A percentile compares a stretch with the other conserved stretches of the same genome.
Conservation (phyloP, 2,329 filamentous ascomycete species). For the Ophiostoma angusticollis region DNA sequence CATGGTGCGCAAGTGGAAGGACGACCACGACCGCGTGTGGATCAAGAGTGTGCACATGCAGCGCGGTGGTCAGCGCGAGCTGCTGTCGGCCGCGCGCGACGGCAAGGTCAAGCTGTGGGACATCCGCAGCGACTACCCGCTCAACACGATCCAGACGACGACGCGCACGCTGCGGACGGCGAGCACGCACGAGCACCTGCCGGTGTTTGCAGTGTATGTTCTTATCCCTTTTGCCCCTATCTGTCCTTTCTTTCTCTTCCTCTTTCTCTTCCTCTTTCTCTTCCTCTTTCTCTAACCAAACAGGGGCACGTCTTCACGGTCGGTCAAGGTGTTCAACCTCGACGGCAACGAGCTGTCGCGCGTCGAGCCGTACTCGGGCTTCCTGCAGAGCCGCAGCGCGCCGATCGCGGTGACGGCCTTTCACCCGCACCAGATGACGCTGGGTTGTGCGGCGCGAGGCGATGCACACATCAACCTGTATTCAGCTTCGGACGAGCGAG, state of each 20-base stretch:
- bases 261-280: slow-evolving; percentile 1
- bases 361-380: slow-evolving; percentile 82
- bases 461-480: slow-evolving; percentile 89
- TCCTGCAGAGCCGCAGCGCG: slow-evolving; percentile 65
- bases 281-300: slow-evolving; percentile 5
- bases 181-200: slow-evolving; percentile 89
- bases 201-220: slow-evolving; percentile 84
- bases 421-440: slow-evolving; percentile 85
- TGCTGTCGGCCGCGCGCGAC: slow-evolving; percentile 80
- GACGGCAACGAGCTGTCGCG: slow-evolving; percentile 67
- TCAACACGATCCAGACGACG: slow-evolving; percentile 63
- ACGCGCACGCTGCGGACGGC: slow-evolving; percentile 69
- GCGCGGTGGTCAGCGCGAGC: slow-evolving; percentile 80
- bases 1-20: slow-evolving; percentile 95
- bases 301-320: slow-evolving; percentile 78
- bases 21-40: slow-evolving; percentile 76
- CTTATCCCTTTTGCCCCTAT: not conserved
- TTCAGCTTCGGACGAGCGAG: slow-evolving; percentile 36
- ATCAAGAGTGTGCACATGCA: slow-evolving; percentile 95
- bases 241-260: not conserved
- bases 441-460: slow-evolving; percentile 74
- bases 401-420: slow-evolving; percentile 86
- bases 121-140: slow-evolving; percentile 69
- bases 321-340: slow-evolving; percentile 86
- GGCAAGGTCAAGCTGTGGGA: slow-evolving; percentile 96